These are phyloP conservation scores for Furcasterigmium furcatum DNA, from an alignment of 2,329 filamentous ascomycete genomes.

Conservation along the genomic window DNA sequence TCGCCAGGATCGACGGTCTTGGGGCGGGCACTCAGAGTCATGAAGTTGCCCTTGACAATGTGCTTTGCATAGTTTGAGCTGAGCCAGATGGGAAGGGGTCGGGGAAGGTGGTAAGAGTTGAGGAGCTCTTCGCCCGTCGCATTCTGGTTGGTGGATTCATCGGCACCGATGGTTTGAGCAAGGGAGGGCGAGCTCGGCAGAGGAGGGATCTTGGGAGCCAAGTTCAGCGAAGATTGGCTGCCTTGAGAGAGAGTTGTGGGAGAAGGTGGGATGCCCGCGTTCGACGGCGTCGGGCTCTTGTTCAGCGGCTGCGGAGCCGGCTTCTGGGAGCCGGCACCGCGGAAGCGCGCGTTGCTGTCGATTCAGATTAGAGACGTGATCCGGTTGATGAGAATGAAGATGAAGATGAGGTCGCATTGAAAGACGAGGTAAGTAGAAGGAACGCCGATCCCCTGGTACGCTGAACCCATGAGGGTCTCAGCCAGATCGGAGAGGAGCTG, in stretches of 20 bases:
- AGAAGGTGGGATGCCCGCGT: slow-evolving; percentile 42
- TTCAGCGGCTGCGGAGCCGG: slow-evolving; percentile 37
- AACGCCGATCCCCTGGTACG: neutral
- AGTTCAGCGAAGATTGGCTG: slow-evolving; percentile 46
- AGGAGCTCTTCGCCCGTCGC: slow-evolving; percentile 52
- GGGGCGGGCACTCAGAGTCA: slow-evolving; percentile 89
- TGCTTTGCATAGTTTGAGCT: slow-evolving; percentile 74
- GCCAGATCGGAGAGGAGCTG: neutral
- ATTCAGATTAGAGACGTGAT: slow-evolving; percentile 18
- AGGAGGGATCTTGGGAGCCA: slow-evolving; percentile 58
- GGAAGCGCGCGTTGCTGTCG: slow-evolving; percentile 54
- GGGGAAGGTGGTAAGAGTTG: slow-evolving; percentile 60
- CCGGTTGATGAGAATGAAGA: too few species aligned
- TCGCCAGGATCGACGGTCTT: slow-evolving; percentile 93
- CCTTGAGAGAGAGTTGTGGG: slow-evolving; percentile 42
- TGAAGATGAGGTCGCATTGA: neutral
- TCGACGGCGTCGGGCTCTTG: slow-evolving; percentile 50
- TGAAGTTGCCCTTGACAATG: slow-evolving; percentile 96
- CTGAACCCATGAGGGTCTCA: neutral
- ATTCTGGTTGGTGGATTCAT: slow-evolving; percentile 50
- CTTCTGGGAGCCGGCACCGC: slow-evolving; percentile 45
- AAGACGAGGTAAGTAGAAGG: too few species aligned
- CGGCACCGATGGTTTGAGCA: slow-evolving; percentile 65
- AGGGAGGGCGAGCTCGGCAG: slow-evolving; percentile 62
- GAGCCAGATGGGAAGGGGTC: slow-evolving; percentile 69